Evolutionary conservation across 805 yeast species (phyloP), one percentile per base, ranked within the genome.

Genomic region (Cyberlindnera saturnus): DNA sequence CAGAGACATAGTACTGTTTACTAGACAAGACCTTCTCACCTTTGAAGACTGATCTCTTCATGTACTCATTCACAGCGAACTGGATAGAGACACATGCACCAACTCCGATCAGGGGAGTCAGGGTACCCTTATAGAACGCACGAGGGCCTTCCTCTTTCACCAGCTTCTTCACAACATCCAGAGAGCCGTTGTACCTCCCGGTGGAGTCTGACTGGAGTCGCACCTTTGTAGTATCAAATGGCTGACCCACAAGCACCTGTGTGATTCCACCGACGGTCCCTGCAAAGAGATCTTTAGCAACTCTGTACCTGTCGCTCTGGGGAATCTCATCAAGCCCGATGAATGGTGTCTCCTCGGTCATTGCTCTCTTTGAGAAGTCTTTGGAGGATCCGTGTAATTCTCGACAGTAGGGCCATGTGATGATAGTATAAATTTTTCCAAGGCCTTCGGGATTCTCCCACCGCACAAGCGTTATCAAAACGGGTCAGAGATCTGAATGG

Each of bases 21-120:
- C 79, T 69, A 8, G 77, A 60, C 46, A 89, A 66, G 15, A 69
- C 67, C 23, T 60, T 57, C 5, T 54, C 51, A 18, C 60, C 60
- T 40, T 67, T 68, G 36, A 59, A 63, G 59, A 85, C 89, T 47
- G 73, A 67, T 56, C 97, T 73, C 66, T 93, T 93, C 96, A 91
- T 88, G 57, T 74, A 83, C 63, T 93, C 98, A 59, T 90, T 90
- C 32, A 88, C 95, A 37, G 96, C 93, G 60, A 93, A 93, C 65
- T 93, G 99, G 34, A 91, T 86, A 8, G 96, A 86, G 11, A 93
- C 97, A 71, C 97, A 90, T 0, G 96, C 96, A 40, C 99, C 99
- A n/a, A 91, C 87, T 11, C 99, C 99, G 31, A 91, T 63, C 53
- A 93, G 71, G 17, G 99, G 99, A 1, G 97, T 90, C 53, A 89